Percentiles rank a stretch among this genome's conserved stretches.
Evolutionary conservation across 2,329 filamentous ascomycete species (phyloP).

Genomic region (Penicillium italicum): DNA sequence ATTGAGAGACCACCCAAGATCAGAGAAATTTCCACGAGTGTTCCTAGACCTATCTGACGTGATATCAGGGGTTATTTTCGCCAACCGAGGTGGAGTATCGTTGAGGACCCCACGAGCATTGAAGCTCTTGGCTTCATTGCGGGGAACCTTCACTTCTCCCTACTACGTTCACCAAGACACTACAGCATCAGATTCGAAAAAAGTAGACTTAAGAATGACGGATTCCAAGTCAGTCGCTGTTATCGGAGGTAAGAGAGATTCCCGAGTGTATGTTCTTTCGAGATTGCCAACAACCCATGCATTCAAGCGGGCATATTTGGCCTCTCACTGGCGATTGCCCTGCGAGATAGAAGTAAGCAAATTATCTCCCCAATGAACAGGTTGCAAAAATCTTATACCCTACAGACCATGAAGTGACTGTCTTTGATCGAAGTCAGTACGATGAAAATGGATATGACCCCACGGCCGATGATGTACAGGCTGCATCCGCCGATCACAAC

Average conservation of each 20-base stretch:
- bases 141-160: not conserved
- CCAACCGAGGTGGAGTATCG: not conserved
- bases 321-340: slow-evolving; percentile 14
- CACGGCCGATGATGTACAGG: slow-evolving; percentile 12
- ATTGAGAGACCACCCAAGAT: not conserved
- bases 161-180: not conserved
- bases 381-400: not conserved
- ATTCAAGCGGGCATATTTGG: slow-evolving; percentile 15
- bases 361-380: accelerated
- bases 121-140: not conserved
- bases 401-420: slow-evolving; percentile 11
- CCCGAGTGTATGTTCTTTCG: too few relatives aligned
- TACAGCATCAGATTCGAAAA: not conserved
- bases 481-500: slow-evolving; percentile 19
- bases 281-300: not conserved
- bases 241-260: slow-evolving; percentile 10
- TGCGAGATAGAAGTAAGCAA: slow-evolving; percentile 13
- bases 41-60: not conserved
- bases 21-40: too few relatives aligned
- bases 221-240: slow-evolving; percentile 12
- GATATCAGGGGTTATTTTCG: not conserved
- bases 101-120: not conserved
- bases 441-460: slow-evolving; percentile 14
- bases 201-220: slow-evolving; percentile 1
- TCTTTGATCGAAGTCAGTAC: slow-evolving; percentile 15